Evolutionary conservation across 345 rosid genomes (phyloP).

Genomic region (Stellera chamaejasme): DNA sequence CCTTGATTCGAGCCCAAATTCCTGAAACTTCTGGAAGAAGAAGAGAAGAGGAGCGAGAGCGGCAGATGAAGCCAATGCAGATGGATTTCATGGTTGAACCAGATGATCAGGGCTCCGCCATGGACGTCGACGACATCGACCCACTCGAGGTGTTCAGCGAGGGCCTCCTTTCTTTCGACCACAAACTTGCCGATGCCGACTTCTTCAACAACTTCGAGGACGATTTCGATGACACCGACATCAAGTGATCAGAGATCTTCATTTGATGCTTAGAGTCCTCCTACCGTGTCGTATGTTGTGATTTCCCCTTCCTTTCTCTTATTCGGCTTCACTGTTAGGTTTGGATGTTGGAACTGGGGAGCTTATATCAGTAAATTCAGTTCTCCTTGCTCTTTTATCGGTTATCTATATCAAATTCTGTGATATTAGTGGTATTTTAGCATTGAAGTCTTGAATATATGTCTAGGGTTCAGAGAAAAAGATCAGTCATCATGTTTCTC

Average conservation of each 20-base stretch:
- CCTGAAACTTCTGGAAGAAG: background rate
- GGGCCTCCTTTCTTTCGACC: constrained; percentile 47
- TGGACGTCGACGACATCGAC: constrained; percentile 88
- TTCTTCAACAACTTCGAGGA: constrained; percentile 87
- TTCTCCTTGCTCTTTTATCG: too few relatives aligned
- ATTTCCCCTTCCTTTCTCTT: background rate
- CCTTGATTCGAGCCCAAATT: too few relatives aligned
- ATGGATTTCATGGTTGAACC: constrained; percentile 54
- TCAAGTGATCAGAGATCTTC: constrained; percentile 33
- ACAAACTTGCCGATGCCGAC: constrained; percentile 74
- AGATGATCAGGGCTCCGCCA: constrained; percentile 75
- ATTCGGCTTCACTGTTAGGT: background rate
- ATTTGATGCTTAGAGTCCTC: background rate
- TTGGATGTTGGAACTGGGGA: background rate
- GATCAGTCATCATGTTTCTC: too few relatives aligned
- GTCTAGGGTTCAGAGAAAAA: too few relatives aligned
- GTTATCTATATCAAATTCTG: too few relatives aligned
- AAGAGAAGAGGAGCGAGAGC: background rate
- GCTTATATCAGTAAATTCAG: too few relatives aligned
- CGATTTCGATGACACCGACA: constrained; percentile 85
- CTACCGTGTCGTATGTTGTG: background rate
- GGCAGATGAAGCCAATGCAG: constrained; percentile 64
- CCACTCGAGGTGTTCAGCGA: constrained; percentile 61
- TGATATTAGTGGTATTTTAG: too few relatives aligned
- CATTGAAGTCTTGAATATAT: too few relatives aligned